Evolutionary conservation across 1,139 yeast genomes (phyloP).

Genomic region (Geotrichum histeridarum): DNA sequence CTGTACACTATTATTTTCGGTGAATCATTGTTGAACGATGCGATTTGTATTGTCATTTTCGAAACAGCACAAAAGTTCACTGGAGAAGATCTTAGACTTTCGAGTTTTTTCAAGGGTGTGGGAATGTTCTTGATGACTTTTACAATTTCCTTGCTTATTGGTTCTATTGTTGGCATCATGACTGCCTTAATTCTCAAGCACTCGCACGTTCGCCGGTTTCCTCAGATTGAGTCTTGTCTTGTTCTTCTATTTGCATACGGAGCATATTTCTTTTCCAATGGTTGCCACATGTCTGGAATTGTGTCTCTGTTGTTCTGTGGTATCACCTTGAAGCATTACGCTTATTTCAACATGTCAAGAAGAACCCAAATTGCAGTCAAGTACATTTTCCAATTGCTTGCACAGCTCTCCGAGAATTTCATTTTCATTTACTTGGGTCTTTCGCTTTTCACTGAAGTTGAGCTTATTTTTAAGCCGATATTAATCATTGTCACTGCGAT

Average conservation of each 20-base stretch:
- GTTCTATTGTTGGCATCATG: conserved; percentile 77
- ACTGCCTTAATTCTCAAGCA: conserved; percentile 89
- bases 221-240: conserved; percentile 92
- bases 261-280: conserved; percentile 94
- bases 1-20: conserved; percentile 95
- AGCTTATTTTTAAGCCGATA: conserved; percentile 87
- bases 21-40: conserved; percentile 90
- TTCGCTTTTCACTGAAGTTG: conserved; percentile 92
- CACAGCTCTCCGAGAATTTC: conserved; percentile 93
- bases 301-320: conserved; percentile 94
- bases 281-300: conserved; percentile 98
- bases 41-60: conserved; percentile 97
- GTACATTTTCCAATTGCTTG: conserved; percentile 86
- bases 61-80: conserved; percentile 97
- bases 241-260: conserved; percentile 89
- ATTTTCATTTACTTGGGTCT: conserved; percentile 92
- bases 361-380: conserved; percentile 95
- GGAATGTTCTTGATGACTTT: conserved; percentile 92
- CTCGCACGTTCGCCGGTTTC: conserved; percentile 86
- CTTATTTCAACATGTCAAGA: conserved; percentile 94
- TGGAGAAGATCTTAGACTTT: conserved; percentile 66
- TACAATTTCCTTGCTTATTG: conserved; percentile 87
- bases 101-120: conserved; percentile 85
- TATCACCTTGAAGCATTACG: conserved; percentile 92
- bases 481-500: conserved; percentile 83